Evolutionary conservation across 768 basidiomycete species (phyloP), one percentile per base, ranked within the genome.

Genomic region (Tylopilus intermedius): DNA sequence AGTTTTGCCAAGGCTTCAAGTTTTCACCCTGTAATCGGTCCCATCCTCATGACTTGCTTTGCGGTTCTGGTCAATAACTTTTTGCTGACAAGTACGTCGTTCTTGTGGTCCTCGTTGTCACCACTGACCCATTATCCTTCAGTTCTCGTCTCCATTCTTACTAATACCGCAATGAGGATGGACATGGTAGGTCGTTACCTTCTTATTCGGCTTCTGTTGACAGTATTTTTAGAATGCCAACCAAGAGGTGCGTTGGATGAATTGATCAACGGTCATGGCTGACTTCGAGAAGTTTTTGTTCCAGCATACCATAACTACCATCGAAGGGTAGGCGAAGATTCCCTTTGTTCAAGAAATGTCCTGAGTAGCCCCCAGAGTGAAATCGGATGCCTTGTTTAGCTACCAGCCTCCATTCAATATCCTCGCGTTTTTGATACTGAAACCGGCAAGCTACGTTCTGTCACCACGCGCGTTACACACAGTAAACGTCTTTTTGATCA

Each of bases 341-440:
- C n/a, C 14, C 47, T 48, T 10, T 48, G 18, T 47, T 8, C 18
- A 35, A 38, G 14, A 38, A 37, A 32, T n/a, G 18, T 44, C 5
- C 44, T 61, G 7, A 67, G 33, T 11, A 27, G 35, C 29, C 22
- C 30, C 26, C 56, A 90, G 91, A 22, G 88, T 93, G 63, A 93
- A 93, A 65, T 84, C 86, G 2, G 91, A 94, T 65, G 89, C 89
- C 1, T 74, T 96, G 15, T 91, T 94, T 72, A 91, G 87, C 44
- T 95, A 96, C 62, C 89, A 93, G 58, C 90, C 90, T 2, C 93
- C 93, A 1, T 91, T 92, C 78, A 92, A 90, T 61, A 72, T 91
- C 18, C 71, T 89, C 18, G 94, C 94, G 2, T 84, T 93, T 66
- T 51, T 82, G 27, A 74, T 95, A 52, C 77, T 95, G 45, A 86